Percentiles rank a stretch among this genome's conserved stretches.
Evolutionary conservation across 2,329 filamentous ascomycete genomes (phyloP).

Genomic region (Phialocephala subalpina): DNA sequence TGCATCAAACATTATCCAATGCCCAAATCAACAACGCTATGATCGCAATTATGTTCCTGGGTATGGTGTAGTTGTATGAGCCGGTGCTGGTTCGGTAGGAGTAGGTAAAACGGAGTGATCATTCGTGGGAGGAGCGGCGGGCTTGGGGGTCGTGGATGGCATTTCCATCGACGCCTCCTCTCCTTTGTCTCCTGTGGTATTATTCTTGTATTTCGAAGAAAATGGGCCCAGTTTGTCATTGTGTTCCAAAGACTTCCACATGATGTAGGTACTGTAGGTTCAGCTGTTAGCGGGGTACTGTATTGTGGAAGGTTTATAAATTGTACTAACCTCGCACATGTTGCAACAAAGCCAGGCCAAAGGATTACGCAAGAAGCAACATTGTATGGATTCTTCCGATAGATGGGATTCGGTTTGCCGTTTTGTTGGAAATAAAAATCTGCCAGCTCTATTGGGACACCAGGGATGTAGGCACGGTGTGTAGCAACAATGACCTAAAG

Average conservation of each 20-base stretch:
- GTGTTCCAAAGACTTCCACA: constrained; percentile 46
- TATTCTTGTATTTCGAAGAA: constrained; percentile 31
- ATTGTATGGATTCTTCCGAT: constrained; percentile 57
- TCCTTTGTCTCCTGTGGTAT: constrained; percentile 11
- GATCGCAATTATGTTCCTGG: not conserved
- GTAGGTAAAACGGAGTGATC: not conserved
- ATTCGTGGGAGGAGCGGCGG: not conserved
- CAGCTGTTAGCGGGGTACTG: not conserved
- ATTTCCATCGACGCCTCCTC: constrained; percentile 32
- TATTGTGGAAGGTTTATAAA: not conserved
- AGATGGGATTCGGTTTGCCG: constrained; percentile 49
- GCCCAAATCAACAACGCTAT: not conserved
- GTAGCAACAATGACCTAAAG: constrained; percentile 54
- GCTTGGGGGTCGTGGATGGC: not conserved
- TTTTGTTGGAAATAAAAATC: constrained; percentile 42
- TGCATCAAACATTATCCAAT: not conserved
- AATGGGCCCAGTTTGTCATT: constrained; percentile 44
- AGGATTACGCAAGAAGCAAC: constrained; percentile 59
- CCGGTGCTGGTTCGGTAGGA: not conserved
- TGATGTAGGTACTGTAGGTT: constrained; percentile 43
- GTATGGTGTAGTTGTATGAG: not conserved
- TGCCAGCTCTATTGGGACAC: constrained; percentile 42
- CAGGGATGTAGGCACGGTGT: constrained; percentile 53
- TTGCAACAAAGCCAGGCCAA: constrained; percentile 59
- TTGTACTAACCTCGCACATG: constrained; percentile 52